phyloP scores from a whole-genome alignment of 306 rosid genomes.

The Cucurbita pepo region DNA sequence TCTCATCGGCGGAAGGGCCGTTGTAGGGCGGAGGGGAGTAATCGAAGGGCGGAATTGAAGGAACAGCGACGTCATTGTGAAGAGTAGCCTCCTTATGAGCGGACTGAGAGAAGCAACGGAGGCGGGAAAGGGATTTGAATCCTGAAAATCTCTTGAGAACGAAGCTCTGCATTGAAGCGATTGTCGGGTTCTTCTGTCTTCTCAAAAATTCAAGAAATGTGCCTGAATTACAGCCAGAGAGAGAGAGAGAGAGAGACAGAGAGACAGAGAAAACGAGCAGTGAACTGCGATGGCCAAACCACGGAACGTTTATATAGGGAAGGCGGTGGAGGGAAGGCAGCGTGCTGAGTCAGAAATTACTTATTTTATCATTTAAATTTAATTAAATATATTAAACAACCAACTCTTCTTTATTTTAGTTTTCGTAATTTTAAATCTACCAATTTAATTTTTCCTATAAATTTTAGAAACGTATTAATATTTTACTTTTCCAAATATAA shows the following conservation, averaged over 20 bases:
- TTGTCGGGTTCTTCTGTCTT: too few relatives aligned
- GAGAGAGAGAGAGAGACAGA: too few relatives aligned
- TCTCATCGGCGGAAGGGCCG: constrained; percentile 53
- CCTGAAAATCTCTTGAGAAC: constrained; percentile 10
- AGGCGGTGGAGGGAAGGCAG: neutral
- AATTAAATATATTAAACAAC: too few relatives aligned
- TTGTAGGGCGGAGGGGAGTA: constrained; percentile 53
- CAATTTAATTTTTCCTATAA: too few relatives aligned
- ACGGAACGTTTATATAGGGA: neutral
- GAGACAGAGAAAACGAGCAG: neutral
- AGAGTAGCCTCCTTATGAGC: constrained; percentile 12
- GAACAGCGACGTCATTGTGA: constrained; percentile 2
- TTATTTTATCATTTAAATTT: too few relatives aligned
- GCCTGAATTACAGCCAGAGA: constrained; percentile 7
- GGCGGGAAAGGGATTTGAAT: neutral
- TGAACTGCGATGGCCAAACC: neutral
- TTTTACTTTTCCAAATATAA: too few relatives aligned
- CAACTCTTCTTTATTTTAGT: too few relatives aligned
- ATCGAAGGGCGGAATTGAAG: constrained; percentile 52
- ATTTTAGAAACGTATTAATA: too few relatives aligned
- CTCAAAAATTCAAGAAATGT: neutral
- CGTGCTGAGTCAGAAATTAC: neutral
- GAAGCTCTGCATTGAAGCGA: constrained; percentile 36
- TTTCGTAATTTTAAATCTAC: too few relatives aligned
- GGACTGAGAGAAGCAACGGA: constrained; percentile 28